A percentile compares a stretch with the other conserved stretches of the same genome.
Conservation (phyloP, 2,329 filamentous ascomycete genomes). For the Nemania sp. region DNA sequence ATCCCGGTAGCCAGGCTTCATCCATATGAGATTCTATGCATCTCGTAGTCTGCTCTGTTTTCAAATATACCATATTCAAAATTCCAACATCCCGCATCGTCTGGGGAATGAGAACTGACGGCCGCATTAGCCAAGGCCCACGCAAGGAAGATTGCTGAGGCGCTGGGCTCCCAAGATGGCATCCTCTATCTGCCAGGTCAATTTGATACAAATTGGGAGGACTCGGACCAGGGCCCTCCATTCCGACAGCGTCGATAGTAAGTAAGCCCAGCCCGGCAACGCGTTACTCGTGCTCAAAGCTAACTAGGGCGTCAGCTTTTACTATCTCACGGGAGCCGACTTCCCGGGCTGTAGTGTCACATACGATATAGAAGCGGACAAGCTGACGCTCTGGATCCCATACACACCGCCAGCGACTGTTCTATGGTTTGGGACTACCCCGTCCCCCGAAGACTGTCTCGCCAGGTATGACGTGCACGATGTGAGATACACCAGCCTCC, state of each 20-base stretch:
- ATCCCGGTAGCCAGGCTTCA: neutral
- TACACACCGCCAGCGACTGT: constrained; percentile 64
- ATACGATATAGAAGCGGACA: constrained; percentile 62
- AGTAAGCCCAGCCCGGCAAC: constrained; percentile 34
- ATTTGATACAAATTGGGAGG: constrained; percentile 55
- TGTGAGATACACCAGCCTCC: constrained; percentile 61
- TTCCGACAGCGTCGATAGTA: constrained; percentile 65
- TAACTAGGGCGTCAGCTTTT: constrained; percentile 52
- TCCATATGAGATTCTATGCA: neutral
- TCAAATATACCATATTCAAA: neutral
- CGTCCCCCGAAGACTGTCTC: constrained; percentile 64
- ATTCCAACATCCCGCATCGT: neutral
- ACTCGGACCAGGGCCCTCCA: constrained; percentile 60
- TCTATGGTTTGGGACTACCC: constrained; percentile 68
- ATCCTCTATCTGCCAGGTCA: constrained; percentile 62
- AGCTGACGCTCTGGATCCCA: constrained; percentile 74
- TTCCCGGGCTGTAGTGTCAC: constrained; percentile 60
- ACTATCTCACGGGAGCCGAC: constrained; percentile 60
- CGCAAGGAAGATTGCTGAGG: constrained; percentile 58
- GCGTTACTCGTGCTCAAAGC: neutral
- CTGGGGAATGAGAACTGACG: constrained; percentile 12
- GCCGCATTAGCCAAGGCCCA: constrained; percentile 55
- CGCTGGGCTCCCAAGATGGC: constrained; percentile 54
- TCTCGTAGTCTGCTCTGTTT: neutral
- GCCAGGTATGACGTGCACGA: constrained; percentile 70